Conservation (phyloP, 805 yeast species). For the Priceomyces carsonii region DNA sequence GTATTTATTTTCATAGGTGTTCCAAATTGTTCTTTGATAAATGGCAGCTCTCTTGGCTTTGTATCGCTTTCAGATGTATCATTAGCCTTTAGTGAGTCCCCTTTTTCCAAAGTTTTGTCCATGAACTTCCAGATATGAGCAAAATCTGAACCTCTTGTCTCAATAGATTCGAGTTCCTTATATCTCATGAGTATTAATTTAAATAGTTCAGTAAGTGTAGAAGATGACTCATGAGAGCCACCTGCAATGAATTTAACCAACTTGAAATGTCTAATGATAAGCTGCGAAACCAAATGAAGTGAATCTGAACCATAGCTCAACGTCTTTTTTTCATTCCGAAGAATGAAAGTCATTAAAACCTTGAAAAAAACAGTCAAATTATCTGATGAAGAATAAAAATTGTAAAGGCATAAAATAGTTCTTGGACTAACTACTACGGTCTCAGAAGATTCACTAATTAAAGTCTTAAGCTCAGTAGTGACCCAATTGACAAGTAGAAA, state of each 20-base stretch:
- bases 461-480: conserved; percentile 41
- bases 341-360: conserved; percentile 29
- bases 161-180: conserved; percentile 11
- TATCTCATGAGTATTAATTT: conserved; percentile 32
- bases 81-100: conserved; percentile 2
- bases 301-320: conserved; percentile 45
- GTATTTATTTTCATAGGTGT: conserved; percentile 36
- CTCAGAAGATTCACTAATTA: conserved; percentile 32
- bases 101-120: conserved; percentile 24
- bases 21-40: conserved; percentile 28
- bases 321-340: conserved; percentile 41
- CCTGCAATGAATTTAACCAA: conserved; percentile 37
- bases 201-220: conserved; percentile 37
- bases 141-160: conserved; percentile 24
- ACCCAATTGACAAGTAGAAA: conserved; percentile 51
- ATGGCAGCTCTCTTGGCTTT: conserved; percentile 8
- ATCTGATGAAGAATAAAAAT: conserved; percentile 38
- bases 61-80: background rate
- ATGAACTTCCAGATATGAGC: conserved; percentile 37
- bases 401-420: conserved; percentile 30
- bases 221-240: conserved; percentile 21
- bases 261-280: conserved; percentile 33
- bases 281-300: conserved; percentile 31
- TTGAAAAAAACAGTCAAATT: conserved; percentile 43
- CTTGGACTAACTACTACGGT: conserved; percentile 35